Evolutionary conservation across 257 asterid genomes (phyloP), one percentile per base, ranked within the genome.

Genomic region (Gentiana dahurica): DNA sequence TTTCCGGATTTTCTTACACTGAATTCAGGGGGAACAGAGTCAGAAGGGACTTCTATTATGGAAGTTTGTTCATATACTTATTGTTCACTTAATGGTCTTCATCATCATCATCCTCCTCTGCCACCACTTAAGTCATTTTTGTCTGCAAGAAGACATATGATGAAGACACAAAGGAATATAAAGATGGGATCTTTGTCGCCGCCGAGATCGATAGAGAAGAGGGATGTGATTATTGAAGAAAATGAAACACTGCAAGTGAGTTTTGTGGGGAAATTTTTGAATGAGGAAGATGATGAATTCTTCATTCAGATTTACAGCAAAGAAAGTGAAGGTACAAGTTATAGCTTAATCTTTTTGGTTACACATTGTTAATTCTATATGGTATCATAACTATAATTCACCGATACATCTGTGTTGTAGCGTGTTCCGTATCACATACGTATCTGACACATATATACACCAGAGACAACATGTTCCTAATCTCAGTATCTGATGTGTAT

Each of bases 61-160:
- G 82, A 76, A 61, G 95, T 90, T 24, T 90, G 98, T 60, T 81
- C 96, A 0, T 90, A 84, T 39, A 75, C 79, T 9, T 87, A 90
- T 51, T 90, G 98, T 33, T 87, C 98, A 5, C 87, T 87, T n/a
- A 90, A 90, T 50, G 98, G 95, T n/a, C 96, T 82, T 72, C 83
- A 59, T 36, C 96, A 74, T 34, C 82, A 59, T 39, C 95, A 75
- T 15, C 69, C 74, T 64, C 73, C 94, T 24, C 54, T 76, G 69
- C 93, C 95, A 0, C 89, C 95, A 0, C 69, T 90, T 46, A 82
- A 83, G 84, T 36, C 69, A 52, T 90, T 90, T 76, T n/a, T 90
- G 71, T 76, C 87, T 1, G 79, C 80, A 1, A 71, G 75, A 67
- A 68, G 97, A 78, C 83, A 75, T 12, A 9, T 65, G 64, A 45